phyloP scores from a whole-genome alignment of 2,329 filamentous ascomycete genomes.

The Capronia coronata region DNA sequence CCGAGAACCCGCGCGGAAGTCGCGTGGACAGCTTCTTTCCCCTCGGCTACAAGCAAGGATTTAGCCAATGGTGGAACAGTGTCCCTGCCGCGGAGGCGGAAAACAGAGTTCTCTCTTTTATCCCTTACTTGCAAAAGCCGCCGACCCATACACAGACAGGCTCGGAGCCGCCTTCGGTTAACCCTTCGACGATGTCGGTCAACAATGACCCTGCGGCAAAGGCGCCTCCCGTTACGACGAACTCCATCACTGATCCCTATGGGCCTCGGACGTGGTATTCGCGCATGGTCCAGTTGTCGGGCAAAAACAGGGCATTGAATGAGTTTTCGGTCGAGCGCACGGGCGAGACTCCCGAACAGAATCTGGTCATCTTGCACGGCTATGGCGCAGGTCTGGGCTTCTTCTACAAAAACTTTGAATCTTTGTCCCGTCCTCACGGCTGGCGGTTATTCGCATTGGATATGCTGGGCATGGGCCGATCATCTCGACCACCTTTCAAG shows the following conservation, averaged over 20 bases:
- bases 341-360: constrained; percentile 72
- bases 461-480: constrained; percentile 90
- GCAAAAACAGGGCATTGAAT: constrained; percentile 81
- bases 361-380: constrained; percentile 90
- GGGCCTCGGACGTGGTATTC: constrained; percentile 82
- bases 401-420: constrained; percentile 97
- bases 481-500: constrained; percentile 73
- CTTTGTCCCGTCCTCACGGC: constrained; percentile 66
- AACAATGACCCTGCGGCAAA: constrained; percentile 34
- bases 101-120: constrained; percentile 75
- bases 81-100: constrained; percentile 79
- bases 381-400: constrained; percentile 95
- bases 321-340: constrained; percentile 85
- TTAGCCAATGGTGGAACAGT: constrained; percentile 88
- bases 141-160: constrained; percentile 62
- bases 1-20: constrained; percentile 30
- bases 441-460: constrained; percentile 94
- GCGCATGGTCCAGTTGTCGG: constrained; percentile 73
- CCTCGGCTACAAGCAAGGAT: constrained; percentile 83
- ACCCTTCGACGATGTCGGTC: constrained; percentile 35
- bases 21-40: constrained; percentile 59
- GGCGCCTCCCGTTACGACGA: constrained; percentile 42
- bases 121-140: constrained; percentile 71
- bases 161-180: constrained; percentile 43
- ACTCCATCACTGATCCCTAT: constrained; percentile 62